phyloP scores from a whole-genome alignment of 768 basidiomycete genomes.

The Collybia nuda region DNA sequence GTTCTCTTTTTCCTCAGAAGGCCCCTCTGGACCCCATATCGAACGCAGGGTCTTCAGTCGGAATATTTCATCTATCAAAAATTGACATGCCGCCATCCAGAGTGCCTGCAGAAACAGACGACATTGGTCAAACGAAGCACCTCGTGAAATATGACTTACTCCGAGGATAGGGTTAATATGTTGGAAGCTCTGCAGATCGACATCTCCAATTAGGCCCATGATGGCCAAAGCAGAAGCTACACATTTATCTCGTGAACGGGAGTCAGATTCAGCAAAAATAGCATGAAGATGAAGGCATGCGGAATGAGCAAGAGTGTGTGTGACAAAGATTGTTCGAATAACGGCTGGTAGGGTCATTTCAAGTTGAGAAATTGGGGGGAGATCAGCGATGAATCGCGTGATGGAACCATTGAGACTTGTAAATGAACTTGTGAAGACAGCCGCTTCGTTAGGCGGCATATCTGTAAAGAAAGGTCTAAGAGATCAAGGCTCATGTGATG shows the following conservation, averaged over 20 bases:
- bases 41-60: constrained; percentile 29
- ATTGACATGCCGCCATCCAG: constrained; percentile 42
- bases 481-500: neutral
- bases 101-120: constrained; percentile 29
- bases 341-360: constrained; percentile 3
- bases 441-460: constrained; percentile 13
- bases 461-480: constrained; percentile 11
- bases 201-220: constrained; percentile 35
- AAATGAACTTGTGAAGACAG: constrained; percentile 20
- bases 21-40: constrained; percentile 23
- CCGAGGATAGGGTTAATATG: constrained; percentile 47
- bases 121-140: constrained; percentile 2
- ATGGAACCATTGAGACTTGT: constrained; percentile 23
- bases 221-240: constrained; percentile 35
- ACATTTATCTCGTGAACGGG: constrained; percentile 39
- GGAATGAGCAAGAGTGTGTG: constrained; percentile 23
- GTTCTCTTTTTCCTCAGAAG: constrained; percentile 28
- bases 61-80: constrained; percentile 43
- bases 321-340: constrained; percentile 18
- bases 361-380: constrained; percentile 5
- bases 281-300: constrained; percentile 25
- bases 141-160: constrained; percentile 29
- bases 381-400: constrained; percentile 12
- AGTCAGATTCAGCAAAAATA: constrained; percentile 19
- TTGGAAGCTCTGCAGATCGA: constrained; percentile 36